These are phyloP conservation scores for Bretschneidera sinensis DNA, from an alignment of 345 rosid genomes.

Conservation along the genomic window DNA sequence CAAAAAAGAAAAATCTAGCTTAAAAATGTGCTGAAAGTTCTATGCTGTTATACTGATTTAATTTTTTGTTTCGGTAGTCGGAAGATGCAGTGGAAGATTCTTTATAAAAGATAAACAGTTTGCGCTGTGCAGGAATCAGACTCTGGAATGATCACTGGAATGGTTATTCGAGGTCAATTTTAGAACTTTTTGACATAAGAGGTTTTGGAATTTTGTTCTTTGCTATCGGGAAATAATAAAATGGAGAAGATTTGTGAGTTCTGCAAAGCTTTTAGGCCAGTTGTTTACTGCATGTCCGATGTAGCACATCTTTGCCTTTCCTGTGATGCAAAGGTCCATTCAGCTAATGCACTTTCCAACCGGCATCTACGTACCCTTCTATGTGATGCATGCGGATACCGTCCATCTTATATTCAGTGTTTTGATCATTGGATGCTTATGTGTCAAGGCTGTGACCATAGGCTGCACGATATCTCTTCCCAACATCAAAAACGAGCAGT, in stretches of 20 bases:
- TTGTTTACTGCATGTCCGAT: slow-evolving; percentile 82
- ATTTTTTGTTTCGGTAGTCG: slow-evolving; percentile 12
- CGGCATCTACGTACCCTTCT: slow-evolving; percentile 72
- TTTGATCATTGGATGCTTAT: slow-evolving; percentile 56
- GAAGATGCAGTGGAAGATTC: slow-evolving; percentile 2
- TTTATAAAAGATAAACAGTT: background rate
- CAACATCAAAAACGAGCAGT: slow-evolving; percentile 45
- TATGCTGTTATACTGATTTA: too few species aligned
- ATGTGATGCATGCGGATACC: slow-evolving; percentile 51
- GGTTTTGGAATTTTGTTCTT: background rate
- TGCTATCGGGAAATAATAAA: slow-evolving; percentile 15
- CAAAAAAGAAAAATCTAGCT: background rate
- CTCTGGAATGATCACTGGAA: background rate
- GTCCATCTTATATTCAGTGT: slow-evolving; percentile 52
- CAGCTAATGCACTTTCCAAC: slow-evolving; percentile 75
- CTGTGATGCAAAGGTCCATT: slow-evolving; percentile 86
- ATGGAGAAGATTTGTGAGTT: slow-evolving; percentile 74
- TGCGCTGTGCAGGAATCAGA: background rate
- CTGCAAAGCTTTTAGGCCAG: slow-evolving; percentile 62
- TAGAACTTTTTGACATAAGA: background rate
- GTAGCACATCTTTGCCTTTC: slow-evolving; percentile 76
- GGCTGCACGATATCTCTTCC: slow-evolving; percentile 41
- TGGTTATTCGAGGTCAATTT: background rate
- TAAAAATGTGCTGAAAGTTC: background rate
- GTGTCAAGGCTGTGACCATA: slow-evolving; percentile 56